Conservation (phyloP, 106 monocot genomes). For the Chionographis japonica region DNA sequence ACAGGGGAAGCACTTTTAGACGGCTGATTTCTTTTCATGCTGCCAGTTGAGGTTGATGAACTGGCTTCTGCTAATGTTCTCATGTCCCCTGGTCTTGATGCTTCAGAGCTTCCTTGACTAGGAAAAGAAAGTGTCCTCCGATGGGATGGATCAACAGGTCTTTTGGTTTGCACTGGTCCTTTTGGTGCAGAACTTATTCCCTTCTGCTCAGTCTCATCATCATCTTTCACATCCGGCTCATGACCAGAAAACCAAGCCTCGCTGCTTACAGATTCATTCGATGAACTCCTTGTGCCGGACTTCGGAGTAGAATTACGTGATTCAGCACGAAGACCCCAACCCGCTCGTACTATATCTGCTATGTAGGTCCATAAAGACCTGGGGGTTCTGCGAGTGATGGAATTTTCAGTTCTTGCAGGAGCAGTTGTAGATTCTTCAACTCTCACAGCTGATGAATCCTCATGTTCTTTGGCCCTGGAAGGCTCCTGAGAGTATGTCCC, state of each 20-base stretch:
- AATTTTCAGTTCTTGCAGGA: conserved; percentile 24
- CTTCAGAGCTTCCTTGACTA: conserved; percentile 8
- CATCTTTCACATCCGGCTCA: conserved; percentile 45
- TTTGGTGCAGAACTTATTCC: conserved; percentile 6
- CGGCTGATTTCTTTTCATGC: conserved; percentile 2
- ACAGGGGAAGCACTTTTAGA: conserved; percentile 5
- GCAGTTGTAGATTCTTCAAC: conserved; percentile 5
- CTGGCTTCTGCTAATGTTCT: not conserved
- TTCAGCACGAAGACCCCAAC: conserved; percentile 38
- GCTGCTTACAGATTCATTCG: conserved; percentile 57
- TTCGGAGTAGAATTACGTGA: conserved; percentile 29
- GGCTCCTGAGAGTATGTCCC: conserved; percentile 28
- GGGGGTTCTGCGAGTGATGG: conserved; percentile 39
- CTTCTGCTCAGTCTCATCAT: conserved; percentile 24
- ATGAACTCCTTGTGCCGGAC: conserved; percentile 50
- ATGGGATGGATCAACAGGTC: conserved; percentile 3
- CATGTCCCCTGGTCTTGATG: not conserved
- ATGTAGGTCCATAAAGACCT: conserved; percentile 74
- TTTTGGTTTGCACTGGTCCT: conserved; percentile 6
- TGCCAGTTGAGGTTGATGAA: conserved; percentile 7
- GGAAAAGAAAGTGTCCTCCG: conserved; percentile 1
- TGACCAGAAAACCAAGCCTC: conserved; percentile 82
- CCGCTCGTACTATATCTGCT: conserved; percentile 63
- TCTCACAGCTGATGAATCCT: conserved; percentile 16
- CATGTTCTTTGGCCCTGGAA: conserved; percentile 20